Percentiles rank a stretch among this genome's conserved stretches.
phyloP scores from a whole-genome alignment of 352 stramenopile species.

The Halophytophthora batemanensis region DNA sequence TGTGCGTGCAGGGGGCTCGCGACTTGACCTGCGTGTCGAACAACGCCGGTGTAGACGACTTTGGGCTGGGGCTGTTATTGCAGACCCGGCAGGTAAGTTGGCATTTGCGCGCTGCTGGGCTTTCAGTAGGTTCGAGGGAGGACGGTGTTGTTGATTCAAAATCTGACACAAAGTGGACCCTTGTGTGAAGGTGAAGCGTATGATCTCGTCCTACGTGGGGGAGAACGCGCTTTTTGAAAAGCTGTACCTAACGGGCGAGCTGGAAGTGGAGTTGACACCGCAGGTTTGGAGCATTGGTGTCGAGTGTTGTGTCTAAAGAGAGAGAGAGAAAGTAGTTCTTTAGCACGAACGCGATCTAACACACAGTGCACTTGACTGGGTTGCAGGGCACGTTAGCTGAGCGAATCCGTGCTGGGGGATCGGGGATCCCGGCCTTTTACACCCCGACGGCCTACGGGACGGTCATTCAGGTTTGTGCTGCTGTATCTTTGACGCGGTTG shows the following conservation, averaged over 20 bases:
- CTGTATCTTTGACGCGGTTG: conserved; percentile 2
- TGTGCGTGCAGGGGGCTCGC: conserved; percentile 54
- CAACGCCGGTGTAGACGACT: conserved; percentile 93
- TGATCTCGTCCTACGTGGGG: conserved; percentile 96
- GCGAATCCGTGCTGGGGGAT: conserved; percentile 89
- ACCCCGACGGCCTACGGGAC: conserved; percentile 94
- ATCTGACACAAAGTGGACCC: not conserved
- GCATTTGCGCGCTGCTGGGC: not conserved
- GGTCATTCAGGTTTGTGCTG: conserved; percentile 67
- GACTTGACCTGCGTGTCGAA: conserved; percentile 91
- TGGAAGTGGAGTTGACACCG: conserved; percentile 97
- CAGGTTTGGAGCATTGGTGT: conserved; percentile 40
- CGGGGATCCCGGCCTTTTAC: conserved; percentile 96
- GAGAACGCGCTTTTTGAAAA: conserved; percentile 96
- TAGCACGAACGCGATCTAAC: not conserved
- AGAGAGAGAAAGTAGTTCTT: too few relatives aligned
- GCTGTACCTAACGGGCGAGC: conserved; percentile 87
- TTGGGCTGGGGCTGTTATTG: conserved; percentile 91
- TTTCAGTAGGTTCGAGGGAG: not conserved
- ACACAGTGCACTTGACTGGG: not conserved
- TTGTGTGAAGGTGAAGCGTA: conserved; percentile 86
- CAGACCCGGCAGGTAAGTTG: conserved; percentile 81
- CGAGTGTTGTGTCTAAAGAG: too few relatives aligned
- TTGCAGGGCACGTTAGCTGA: conserved; percentile 90
- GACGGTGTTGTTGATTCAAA: not conserved